Base-by-base conservation (phyloP, 768 basidiomycete genomes). In the Glaciozyma antarctica region DNA sequence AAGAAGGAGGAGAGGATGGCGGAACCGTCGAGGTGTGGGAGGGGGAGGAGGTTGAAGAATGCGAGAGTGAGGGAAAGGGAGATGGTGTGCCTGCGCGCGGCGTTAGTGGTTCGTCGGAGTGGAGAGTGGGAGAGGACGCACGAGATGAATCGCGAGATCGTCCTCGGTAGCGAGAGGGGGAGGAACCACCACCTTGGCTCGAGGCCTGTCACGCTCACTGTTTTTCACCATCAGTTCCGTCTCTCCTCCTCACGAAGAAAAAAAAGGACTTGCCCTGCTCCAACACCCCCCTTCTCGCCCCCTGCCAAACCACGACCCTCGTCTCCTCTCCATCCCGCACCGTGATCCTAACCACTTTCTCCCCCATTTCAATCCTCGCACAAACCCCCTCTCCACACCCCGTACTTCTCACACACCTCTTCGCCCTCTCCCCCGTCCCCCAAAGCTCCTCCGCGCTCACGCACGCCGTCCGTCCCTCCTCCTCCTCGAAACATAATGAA, bases 241-340 rank as follows among this genome's bases (percentile, higher is more conserved):
- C 38, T 15, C 38, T 41, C 2, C 6, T 13, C 38, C 2, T 6
- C 38, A 10, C 13, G 13, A 10, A 41, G n/a, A n/a, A 15, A 10
- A 41, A 2, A 13, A 13, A 5, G 10, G 38, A 41, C 38, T 41
- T 12, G 81, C 72, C 74, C 76, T 86, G 86, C 57, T 28, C 81
- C 82, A 24, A 88, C 80, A 71, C 67, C 68, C 56, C 70, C 62
- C 22, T 70, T 71, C 63, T 85, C 71, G 80, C 82, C 1, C 81
- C 81, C 73, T 90, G 86, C 65, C 82, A 80, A 38, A 83, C 70
- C 73, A 88, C 88, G 62, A 83, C 77, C 78, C 73, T 88, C 88
- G 6, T 86, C 80, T 12, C 69, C 76, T 8, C 80, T 81, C 70
- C 87, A 88, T 69, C 82, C 84, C 38, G 79, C 77, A 65, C 60